Evolutionary conservation across 1,284 basidiomycete genomes (phyloP), one percentile per base, ranked within the genome.

Genomic region (Cutaneotrichosporon cavernicola): DNA sequence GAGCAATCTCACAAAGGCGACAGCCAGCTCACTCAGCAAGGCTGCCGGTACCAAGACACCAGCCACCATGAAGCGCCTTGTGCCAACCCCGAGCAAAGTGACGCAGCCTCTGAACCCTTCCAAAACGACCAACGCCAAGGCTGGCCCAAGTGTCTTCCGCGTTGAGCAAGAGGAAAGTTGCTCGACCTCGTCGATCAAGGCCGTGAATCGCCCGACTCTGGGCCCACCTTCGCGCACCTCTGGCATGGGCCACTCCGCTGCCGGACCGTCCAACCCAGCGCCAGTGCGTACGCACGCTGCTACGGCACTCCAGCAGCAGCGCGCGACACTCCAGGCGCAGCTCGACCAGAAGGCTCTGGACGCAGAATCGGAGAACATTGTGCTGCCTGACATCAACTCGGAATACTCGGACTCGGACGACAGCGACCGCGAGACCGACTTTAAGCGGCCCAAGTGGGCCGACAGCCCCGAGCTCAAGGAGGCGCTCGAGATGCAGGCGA

Each of bases 381-480:
- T 93, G 70, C 83, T 97, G 40, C 93, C 94, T 0, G 94, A 97
- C 63, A 92, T 96, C 73, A 89, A 92, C 69, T 93, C 90, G 79
- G 94, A 97, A 80, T 97, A 97, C 79, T 96, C 92, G 4, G 90
- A 97, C 79, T 95, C 92, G 5, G 94, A 93, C 57, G 91, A 96
- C 72, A 91, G 93, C 75, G 88, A 88, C 36, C 88, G 87, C 71
- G 86, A 90, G 47, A 64, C 63, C 52, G 74, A 73, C 53, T 79
- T 79, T 63, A 67, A 67, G 64, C 76, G 88, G 85, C 68, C 93
- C 88, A 5, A 84, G 85, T 97, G 95, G 94, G 91, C 93, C 6
- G 91, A 95, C 76, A 92, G 91, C 31, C 92, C 93, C 16, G 88
- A 90, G 73, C 84, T 97, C 36, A 84, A 86, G 34, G 84, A 87